Conservation (phyloP, 805 yeast species). For the Saccharomycopsis oosterbeekiorum region DNA sequence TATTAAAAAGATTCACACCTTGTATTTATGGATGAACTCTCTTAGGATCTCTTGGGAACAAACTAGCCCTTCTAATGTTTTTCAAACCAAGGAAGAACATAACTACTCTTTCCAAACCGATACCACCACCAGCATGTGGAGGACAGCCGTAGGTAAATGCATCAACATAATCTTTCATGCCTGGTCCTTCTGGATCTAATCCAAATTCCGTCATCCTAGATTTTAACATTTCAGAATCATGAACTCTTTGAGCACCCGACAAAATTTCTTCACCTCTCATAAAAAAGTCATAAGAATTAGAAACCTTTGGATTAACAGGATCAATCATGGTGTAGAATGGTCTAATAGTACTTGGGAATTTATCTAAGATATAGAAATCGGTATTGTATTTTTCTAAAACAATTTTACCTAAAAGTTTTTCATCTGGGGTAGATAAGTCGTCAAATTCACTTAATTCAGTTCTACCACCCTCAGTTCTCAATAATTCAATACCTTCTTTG, state of each 20-base stretch:
- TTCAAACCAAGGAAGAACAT: constrained; percentile 97
- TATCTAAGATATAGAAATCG: constrained; percentile 95
- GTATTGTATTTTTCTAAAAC: constrained; percentile 93
- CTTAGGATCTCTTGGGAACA: constrained; percentile 98
- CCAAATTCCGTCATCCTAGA: constrained; percentile 79
- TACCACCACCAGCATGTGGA: constrained; percentile 99
- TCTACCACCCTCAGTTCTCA: constrained; percentile 78
- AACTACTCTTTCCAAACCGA: constrained; percentile 96
- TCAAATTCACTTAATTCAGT: constrained; percentile 71
- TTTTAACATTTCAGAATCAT: constrained; percentile 74
- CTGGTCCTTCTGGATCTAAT: constrained; percentile 70
- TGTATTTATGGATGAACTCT: constrained; percentile 67
- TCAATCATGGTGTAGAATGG: constrained; percentile 99
- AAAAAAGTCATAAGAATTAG: constrained; percentile 98
- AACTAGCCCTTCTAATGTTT: constrained; percentile 95
- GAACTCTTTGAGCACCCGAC: constrained; percentile 99
- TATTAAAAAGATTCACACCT: neutral
- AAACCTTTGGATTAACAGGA: constrained; percentile 80
- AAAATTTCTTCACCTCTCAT: constrained; percentile 99
- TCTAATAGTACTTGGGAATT: constrained; percentile 93
- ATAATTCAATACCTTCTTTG: constrained; percentile 83
- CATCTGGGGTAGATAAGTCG: constrained; percentile 90
- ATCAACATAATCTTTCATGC: constrained; percentile 82
- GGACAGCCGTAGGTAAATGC: constrained; percentile 93
- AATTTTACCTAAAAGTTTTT: constrained; percentile 81